Evolutionary conservation across 495 filamentous ascomycete species (phyloP), one percentile per base, ranked within the genome.

Genomic region (Talaromyces adpressus): DNA sequence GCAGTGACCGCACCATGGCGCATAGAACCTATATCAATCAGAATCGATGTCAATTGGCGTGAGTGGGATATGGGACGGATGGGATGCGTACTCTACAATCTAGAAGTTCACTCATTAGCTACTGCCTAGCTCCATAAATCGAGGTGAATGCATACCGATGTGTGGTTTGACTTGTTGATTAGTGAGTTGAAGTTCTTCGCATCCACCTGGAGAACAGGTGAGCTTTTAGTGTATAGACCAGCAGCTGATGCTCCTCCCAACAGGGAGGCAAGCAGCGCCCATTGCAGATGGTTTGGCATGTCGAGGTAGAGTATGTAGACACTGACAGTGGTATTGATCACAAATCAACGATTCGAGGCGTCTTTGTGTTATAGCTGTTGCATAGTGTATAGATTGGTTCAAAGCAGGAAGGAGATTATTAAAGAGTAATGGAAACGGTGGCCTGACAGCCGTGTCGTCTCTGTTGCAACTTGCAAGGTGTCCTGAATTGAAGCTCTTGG

Each of bases 1-100:
- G 77, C 94, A 98, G 73, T 98, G 95, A 23, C 94, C 94, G 68
- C 94, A 97, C 95, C 90, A 96, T 39, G 91, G 92, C 7, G 91
- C 91, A 69, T 96, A 97, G 81, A 96, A 97, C 75, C 92, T 92
- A 73, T 27, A 56, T 27, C 11, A 27, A 29, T 56, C 79, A 73
- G 60, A 23, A 51, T 54, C 23, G 64, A 62, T n/a, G 29, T 56
- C 34, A 18, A n/a, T n/a, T n/a, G n/a, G n/a, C n/a, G n/a, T n/a
- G n/a, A n/a, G n/a, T n/a, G n/a, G n/a, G n/a, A n/a, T n/a, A n/a
- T n/a, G 14, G 45, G 61, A 34, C 49, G 53, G 51, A 32, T 59
- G 63, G 29, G 29, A 30, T 30, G 29, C 85, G 83, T 82, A 89
- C 87, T 89, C 87, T 63, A 89, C 81, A 65, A 89, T 84, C 87